Conservation (phyloP, 805 yeast genomes). For the Candida krabiensis region DNA sequence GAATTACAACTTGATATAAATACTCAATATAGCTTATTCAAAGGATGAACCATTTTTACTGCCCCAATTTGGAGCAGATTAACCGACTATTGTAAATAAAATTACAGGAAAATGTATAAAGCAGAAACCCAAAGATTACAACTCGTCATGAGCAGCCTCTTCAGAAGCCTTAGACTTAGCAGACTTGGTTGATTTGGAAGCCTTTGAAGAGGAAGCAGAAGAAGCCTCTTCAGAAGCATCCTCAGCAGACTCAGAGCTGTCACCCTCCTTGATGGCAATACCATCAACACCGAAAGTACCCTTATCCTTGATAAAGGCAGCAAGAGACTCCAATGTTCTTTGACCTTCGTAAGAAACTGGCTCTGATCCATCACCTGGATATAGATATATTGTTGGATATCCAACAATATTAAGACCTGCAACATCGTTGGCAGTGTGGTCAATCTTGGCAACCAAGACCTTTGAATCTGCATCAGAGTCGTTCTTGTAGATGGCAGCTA, state of each 20-base stretch:
- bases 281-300: slow-evolving; percentile 68
- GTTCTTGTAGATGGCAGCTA: slow-evolving; percentile 65
- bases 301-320: slow-evolving; percentile 66
- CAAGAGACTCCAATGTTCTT: slow-evolving; percentile 72
- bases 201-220: slow-evolving; percentile 72
- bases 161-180: slow-evolving; percentile 83
- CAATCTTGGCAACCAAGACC: slow-evolving; percentile 80
- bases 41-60: no score
- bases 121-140: no score
- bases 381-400: slow-evolving; percentile 88
- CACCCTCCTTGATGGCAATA: slow-evolving; percentile 30
- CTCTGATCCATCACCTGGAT: slow-evolving; percentile 76
- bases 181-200: slow-evolving; percentile 72
- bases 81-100: no score
- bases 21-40: no score
- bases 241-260: slow-evolving; percentile 50
- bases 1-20: no score
- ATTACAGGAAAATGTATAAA: no score
- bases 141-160: slow-evolving; percentile 47
- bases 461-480: slow-evolving; percentile 49
- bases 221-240: slow-evolving; percentile 79
- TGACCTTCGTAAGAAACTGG: slow-evolving; percentile 67
- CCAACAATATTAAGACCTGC: slow-evolving; percentile 72
- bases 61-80: no score
- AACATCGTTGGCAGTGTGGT: slow-evolving; percentile 89